Conservation (phyloP, 768 basidiomycete species). For the Nidula microcarpa region DNA sequence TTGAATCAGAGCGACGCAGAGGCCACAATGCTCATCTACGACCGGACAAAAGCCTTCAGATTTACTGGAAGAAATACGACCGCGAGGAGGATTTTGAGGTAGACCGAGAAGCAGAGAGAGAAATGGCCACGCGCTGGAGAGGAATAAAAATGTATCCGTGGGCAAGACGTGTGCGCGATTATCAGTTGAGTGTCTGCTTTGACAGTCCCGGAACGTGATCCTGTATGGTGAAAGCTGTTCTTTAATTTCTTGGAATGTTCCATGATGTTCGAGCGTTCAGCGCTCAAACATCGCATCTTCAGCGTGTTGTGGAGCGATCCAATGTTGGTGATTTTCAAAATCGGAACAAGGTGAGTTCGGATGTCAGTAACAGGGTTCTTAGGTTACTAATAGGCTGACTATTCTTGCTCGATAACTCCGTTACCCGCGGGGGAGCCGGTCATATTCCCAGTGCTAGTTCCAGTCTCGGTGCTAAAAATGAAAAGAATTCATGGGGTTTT, state of each 20-base stretch:
- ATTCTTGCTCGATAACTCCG: too few species aligned
- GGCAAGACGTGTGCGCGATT: neutral
- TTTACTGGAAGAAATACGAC: constrained; percentile 17
- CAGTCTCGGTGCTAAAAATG: too few species aligned
- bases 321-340: neutral
- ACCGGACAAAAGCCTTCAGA: constrained; percentile 34
- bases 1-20: constrained; percentile 6
- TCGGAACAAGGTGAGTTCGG: neutral
- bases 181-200: neutral
- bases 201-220: neutral
- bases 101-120: constrained; percentile 10
- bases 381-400: too few species aligned
- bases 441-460: too few species aligned
- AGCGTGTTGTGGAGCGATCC: neutral
- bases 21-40: constrained; percentile 30
- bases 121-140: neutral
- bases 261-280: too few species aligned
- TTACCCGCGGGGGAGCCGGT: too few species aligned
- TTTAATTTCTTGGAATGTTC: too few species aligned
- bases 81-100: constrained; percentile 11
- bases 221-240: too few species aligned
- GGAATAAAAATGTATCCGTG: neutral
- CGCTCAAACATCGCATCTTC: too few species aligned
- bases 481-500: too few species aligned
- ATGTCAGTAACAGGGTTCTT: too few species aligned